Evolutionary conservation across 495 filamentous ascomycete genomes (phyloP).

Genomic region (Penicillium longicatenatum): DNA sequence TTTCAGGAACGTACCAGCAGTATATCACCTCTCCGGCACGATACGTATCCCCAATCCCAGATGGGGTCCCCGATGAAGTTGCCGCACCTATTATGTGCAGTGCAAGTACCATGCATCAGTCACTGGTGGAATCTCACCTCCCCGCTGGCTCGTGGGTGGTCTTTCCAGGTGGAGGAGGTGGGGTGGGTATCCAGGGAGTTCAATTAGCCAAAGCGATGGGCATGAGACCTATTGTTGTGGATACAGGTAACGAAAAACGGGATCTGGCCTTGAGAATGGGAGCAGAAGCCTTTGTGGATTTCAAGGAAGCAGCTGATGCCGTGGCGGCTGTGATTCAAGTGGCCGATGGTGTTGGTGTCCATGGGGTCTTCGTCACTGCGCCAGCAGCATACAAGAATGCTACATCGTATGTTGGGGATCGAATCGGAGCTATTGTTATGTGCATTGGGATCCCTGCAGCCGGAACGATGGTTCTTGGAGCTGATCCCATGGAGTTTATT

Average conservation of each 20-base stretch:
- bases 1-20: constrained; percentile 64
- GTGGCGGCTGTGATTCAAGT: constrained; percentile 41
- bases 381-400: constrained; percentile 47
- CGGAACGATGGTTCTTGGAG: constrained; percentile 35
- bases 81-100: constrained; percentile 66
- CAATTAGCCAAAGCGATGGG: constrained; percentile 62
- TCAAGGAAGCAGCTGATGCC: constrained; percentile 38
- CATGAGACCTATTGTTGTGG: constrained; percentile 54
- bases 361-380: constrained; percentile 55
- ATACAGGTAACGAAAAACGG: constrained; percentile 45
- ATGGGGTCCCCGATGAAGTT: constrained; percentile 55
- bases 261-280: constrained; percentile 46
- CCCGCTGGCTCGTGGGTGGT: constrained; percentile 63
- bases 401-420: constrained; percentile 38
- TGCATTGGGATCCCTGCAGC: constrained; percentile 42
- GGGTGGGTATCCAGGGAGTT: constrained; percentile 62
- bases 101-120: constrained; percentile 57
- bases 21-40: constrained; percentile 63
- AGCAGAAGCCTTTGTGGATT: constrained; percentile 55
- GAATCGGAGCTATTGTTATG: constrained; percentile 49
- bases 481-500: constrained; percentile 43
- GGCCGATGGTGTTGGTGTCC: constrained; percentile 48
- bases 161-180: constrained; percentile 55
- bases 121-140: constrained; percentile 55
- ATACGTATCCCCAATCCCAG: constrained; percentile 68